Evolutionary conservation across 345 rosid species (phyloP).

Genomic region (Acer yangbiense): DNA sequence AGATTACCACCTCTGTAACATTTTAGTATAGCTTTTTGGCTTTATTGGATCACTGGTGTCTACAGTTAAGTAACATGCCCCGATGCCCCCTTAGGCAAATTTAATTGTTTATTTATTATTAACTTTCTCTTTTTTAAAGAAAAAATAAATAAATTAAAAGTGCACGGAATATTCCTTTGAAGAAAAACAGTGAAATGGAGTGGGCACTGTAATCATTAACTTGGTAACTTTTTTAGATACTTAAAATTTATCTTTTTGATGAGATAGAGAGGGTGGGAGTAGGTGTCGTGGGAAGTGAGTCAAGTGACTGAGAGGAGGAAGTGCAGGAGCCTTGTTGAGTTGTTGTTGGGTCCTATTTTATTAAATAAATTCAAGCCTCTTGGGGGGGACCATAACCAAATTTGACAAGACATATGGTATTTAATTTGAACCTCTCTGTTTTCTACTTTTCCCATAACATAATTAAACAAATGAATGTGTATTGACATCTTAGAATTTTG

Average conservation of each 20-base stretch:
- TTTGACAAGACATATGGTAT: neutral
- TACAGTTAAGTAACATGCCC: conserved; percentile 3
- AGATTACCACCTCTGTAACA: too few species aligned
- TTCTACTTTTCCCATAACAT: neutral
- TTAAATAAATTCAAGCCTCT: neutral
- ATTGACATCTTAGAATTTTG: too few species aligned
- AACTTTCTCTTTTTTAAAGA: neutral
- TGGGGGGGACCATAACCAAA: neutral
- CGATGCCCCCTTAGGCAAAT: neutral
- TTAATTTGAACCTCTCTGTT: neutral
- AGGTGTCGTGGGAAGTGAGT: conserved; percentile 1
- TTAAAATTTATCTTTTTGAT: neutral
- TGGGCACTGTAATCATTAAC: neutral
- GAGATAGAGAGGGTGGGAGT: neutral
- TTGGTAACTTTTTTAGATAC: neutral
- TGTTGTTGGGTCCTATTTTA: conserved; percentile 3
- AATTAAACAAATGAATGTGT: too few species aligned
- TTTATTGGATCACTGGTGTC: neutral
- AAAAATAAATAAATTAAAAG: neutral
- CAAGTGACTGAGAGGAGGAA: neutral
- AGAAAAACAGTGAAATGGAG: neutral
- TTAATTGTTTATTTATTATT: neutral
- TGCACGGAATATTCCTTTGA: neutral
- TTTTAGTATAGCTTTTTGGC: neutral
- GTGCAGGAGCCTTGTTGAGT: too few species aligned